These are phyloP conservation scores for Asterophora lycoperdoides DNA, from an alignment of 768 basidiomycete species.

Conservation along the genomic window DNA sequence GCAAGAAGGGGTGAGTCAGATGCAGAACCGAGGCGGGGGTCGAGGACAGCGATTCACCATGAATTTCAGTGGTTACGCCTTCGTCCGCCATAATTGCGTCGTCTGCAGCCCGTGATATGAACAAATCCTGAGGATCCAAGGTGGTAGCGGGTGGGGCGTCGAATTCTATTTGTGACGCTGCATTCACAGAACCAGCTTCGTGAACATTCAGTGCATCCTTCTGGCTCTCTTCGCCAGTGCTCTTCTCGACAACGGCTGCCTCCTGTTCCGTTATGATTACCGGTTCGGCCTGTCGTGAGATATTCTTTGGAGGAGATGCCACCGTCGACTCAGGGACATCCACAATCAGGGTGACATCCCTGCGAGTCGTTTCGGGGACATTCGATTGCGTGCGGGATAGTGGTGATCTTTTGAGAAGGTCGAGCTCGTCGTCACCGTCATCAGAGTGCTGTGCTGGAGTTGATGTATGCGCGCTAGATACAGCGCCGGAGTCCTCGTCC, in stretches of 20 bases:
- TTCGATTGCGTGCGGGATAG: slow-evolving; percentile 10
- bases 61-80: not conserved
- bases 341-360: too few species aligned
- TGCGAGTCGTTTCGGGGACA: not conserved
- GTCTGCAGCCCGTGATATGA: not conserved
- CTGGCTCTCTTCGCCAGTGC: not conserved
- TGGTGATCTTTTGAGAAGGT: slow-evolving; percentile 31
- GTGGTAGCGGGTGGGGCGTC: not conserved
- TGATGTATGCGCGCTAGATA: not conserved
- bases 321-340: not conserved
- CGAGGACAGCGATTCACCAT: not conserved
- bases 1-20: not conserved
- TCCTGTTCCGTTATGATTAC: not conserved
- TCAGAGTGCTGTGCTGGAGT: slow-evolving; percentile 16
- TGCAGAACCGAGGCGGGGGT: not conserved
- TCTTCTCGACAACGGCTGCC: not conserved
- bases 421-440: slow-evolving; percentile 37
- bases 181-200: not conserved
- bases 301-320: not conserved
- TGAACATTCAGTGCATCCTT: not conserved
- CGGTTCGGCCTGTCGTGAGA: not conserved
- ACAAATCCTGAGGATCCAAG: not conserved
- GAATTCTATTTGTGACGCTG: not conserved
- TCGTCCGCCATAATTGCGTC: not conserved
- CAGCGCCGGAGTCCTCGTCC: not conserved